phyloP scores from a whole-genome alignment of 768 basidiomycete species.

The Serendipita sp. region DNA sequence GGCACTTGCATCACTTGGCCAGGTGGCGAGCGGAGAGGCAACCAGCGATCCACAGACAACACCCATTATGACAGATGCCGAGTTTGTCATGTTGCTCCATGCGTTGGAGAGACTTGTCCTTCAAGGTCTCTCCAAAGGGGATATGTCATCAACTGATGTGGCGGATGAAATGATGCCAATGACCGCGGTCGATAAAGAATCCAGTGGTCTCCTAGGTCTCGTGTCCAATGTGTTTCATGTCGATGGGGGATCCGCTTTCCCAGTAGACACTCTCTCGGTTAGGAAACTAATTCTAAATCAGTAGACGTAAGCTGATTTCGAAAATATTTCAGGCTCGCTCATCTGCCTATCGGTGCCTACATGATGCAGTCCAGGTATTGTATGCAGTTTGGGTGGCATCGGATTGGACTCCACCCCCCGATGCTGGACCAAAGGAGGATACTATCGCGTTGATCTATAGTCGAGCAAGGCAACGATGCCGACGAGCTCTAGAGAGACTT shows the following conservation, averaged over 20 bases:
- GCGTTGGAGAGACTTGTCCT: slow-evolving; percentile 69
- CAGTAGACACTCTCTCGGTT: slow-evolving; percentile 10
- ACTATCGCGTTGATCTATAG: slow-evolving; percentile 50
- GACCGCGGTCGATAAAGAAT: slow-evolving; percentile 34
- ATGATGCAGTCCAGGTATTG: slow-evolving; percentile 66
- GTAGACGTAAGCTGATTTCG: not conserved
- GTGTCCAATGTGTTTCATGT: slow-evolving; percentile 83
- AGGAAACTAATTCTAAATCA: slow-evolving; percentile 29
- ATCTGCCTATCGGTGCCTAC: slow-evolving; percentile 59
- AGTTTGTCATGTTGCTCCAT: slow-evolving; percentile 70
- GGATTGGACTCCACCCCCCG: slow-evolving; percentile 29
- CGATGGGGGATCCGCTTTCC: slow-evolving; percentile 25
- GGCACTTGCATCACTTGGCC: slow-evolving; percentile 30
- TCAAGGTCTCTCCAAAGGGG: slow-evolving; percentile 43
- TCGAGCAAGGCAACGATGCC: slow-evolving; percentile 51
- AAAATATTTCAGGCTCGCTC: slow-evolving; percentile 38
- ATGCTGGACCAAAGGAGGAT: slow-evolving; percentile 38
- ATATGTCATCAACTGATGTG: slow-evolving; percentile 28
- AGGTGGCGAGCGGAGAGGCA: slow-evolving; percentile 16
- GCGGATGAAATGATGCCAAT: slow-evolving; percentile 41
- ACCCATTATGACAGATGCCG: slow-evolving; percentile 47
- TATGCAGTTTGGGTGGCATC: slow-evolving; percentile 60
- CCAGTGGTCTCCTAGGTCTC: slow-evolving; percentile 63
- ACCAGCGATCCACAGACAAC: slow-evolving; percentile 17
- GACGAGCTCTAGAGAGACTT: slow-evolving; percentile 67